Evolutionary conservation across 805 yeast species (phyloP).

Genomic region (Yamadazyma sp.): DNA sequence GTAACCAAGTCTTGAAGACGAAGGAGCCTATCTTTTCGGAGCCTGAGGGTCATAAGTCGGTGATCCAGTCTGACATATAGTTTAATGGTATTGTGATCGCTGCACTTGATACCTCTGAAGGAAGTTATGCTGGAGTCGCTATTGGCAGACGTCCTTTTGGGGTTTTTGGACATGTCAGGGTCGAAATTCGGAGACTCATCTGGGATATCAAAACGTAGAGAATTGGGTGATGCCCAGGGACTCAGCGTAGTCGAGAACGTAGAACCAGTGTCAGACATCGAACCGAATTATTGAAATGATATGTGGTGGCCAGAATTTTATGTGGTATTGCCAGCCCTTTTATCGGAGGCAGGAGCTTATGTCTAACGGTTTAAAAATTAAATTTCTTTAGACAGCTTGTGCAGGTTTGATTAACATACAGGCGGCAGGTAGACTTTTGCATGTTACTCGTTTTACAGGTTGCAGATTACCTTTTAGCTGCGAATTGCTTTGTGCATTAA

Average conservation of each 20-base stretch:
- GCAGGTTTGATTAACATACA: background rate
- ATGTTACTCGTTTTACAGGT: constrained; percentile 1
- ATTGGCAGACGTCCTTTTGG: background rate
- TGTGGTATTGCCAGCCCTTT: background rate
- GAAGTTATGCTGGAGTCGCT: constrained; percentile 2
- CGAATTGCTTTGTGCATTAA: background rate
- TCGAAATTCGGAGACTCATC: constrained; percentile 9
- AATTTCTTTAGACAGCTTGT: no score
- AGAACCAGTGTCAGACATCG: constrained; percentile 8
- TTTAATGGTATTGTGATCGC: constrained; percentile 5
- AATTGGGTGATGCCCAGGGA: constrained; percentile 9
- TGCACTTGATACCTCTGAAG: constrained; percentile 7
- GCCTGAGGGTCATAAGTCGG: constrained; percentile 3
- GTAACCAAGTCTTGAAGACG: constrained; percentile 9
- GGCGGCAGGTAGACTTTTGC: background rate
- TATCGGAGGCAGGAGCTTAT: background rate
- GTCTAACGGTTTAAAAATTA: no score
- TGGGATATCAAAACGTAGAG: constrained; percentile 11
- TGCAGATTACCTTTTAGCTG: background rate
- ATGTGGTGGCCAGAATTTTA: no score
- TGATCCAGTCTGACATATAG: constrained; percentile 9
- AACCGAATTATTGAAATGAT: no score
- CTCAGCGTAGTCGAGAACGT: constrained; percentile 1
- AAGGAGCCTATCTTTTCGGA: constrained; percentile 15
- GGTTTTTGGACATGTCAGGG: background rate